phyloP scores from a whole-genome alignment of 768 basidiomycete genomes.

The Rhizopogon roseolus region DNA sequence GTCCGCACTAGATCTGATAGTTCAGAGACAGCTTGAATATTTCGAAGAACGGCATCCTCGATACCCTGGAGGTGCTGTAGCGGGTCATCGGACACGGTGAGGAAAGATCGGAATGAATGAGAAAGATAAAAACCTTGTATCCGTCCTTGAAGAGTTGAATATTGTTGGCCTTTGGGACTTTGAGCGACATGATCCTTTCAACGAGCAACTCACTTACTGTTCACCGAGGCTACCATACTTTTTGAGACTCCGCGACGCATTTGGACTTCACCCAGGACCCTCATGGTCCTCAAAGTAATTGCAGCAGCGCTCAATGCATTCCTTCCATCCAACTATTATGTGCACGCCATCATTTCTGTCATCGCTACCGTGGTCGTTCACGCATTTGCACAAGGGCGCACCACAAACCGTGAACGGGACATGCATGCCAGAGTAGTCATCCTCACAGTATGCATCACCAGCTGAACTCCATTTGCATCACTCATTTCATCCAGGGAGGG shows the following conservation, averaged over 20 bases:
- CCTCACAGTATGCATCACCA: conserved; percentile 51
- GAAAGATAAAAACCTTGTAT: conserved; percentile 64
- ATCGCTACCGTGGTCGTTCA: conserved; percentile 43
- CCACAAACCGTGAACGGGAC: conserved; percentile 69
- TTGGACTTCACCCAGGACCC: no score
- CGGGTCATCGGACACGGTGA: conserved; percentile 4
- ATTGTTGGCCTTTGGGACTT: conserved; percentile 87
- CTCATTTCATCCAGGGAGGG: conserved; percentile 47
- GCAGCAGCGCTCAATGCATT: conserved; percentile 34
- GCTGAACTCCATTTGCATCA: background rate
- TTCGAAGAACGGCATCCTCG: conserved; percentile 95
- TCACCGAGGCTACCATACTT: background rate
- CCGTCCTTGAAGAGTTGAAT: conserved; percentile 96
- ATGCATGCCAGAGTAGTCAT: conserved; percentile 69
- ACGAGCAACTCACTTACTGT: conserved; percentile 7
- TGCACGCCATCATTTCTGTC: conserved; percentile 44
- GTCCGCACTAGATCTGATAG: conserved; percentile 93
- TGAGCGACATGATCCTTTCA: conserved; percentile 69
- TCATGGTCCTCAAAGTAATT: conserved; percentile 53
- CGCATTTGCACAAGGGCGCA: conserved; percentile 63
- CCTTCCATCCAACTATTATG: conserved; percentile 54
- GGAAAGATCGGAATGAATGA: conserved; percentile 1
- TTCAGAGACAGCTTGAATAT: conserved; percentile 95
- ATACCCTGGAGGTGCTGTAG: conserved; percentile 76
- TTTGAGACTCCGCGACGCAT: conserved; percentile 14